Base-by-base conservation (phyloP, 1,139 yeast genomes). In the Magnusiomyces sp. region DNA sequence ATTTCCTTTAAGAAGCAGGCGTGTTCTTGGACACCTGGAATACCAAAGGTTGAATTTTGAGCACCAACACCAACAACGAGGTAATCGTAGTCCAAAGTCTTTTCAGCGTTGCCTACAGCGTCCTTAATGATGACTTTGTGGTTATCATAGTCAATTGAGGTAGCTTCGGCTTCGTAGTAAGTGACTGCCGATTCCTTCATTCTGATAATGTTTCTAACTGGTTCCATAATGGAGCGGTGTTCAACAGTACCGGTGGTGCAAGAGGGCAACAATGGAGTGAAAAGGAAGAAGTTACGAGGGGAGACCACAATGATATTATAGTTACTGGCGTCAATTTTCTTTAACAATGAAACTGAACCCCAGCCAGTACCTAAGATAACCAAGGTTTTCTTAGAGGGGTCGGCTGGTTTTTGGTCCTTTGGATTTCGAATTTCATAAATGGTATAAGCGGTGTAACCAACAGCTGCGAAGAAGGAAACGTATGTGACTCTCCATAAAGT, bases 161-260 rank as follows among this genome's bases (percentile, higher is more conserved):
- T 83, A 51, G 95, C 95, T 66, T 84, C 95, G 52, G 96, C 97
- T 71, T 90, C 97, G 66, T 85, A 79, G 70, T 85, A 90, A 49
- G 79, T 77, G 45, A 88, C 95, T 60, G 84, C 88, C 60, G 88
- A 88, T 49, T 84, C 77, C 58, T 80, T 75, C 72, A 80, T 76
- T 67, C 86, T 79, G 53, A 84, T 78, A 61, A 85, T 81, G 54
- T 83, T 71, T 66, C 94, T 77, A 53, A 86, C 84, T 49, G 95
- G 95, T 67, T 86, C 95, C 65, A 84, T 81, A 61, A 90, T 89
- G 45, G 96, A 87, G 69, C 95, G 87, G 65, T 80, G 76, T 65
- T 89, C 96, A 58, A 90, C 80, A 47, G 95, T 85, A 55, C 97
- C 97, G 45, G 95, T 89, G 48, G 97, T 95, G 58, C 90, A 84